Evolutionary conservation across 768 basidiomycete genomes (phyloP).

Genomic region (Cystofilobasidium ferigula): DNA sequence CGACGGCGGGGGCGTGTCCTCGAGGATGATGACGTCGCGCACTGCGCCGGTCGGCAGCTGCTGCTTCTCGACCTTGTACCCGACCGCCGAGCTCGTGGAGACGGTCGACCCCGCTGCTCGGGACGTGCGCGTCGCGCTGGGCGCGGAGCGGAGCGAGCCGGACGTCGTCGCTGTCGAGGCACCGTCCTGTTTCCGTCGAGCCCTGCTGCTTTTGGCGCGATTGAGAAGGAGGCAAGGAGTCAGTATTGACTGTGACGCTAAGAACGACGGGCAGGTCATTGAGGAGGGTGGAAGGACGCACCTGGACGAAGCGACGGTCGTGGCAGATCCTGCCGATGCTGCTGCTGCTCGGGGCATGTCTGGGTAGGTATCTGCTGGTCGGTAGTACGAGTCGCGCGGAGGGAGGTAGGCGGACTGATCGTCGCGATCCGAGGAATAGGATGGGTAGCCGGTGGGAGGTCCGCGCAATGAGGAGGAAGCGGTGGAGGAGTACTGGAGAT

Average conservation of each 20-base stretch:
- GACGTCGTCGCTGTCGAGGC: neutral
- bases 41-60: constrained; percentile 15
- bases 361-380: neutral
- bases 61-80: constrained; percentile 12
- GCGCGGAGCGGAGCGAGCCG: constrained; percentile 5
- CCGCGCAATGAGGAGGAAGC: neutral
- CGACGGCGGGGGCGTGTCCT: constrained; percentile 14
- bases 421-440: neutral
- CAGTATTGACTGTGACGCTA: too few relatives aligned
- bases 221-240: too few relatives aligned
- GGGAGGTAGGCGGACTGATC: neutral
- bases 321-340: neutral
- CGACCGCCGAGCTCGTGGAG: neutral
- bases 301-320: neutral
- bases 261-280: too few relatives aligned
- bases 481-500: too few relatives aligned
- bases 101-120: neutral
- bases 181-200: neutral
- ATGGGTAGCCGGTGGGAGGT: neutral
- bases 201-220: too few relatives aligned
- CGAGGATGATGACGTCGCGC: constrained; percentile 14
- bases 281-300: neutral
- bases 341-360: constrained; percentile 5
- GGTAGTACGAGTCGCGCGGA: neutral
- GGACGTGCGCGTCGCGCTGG: constrained; percentile 3